These are phyloP conservation scores for Carex myosuroides DNA, from an alignment of 176 grass and related monocot species.

Conservation along the genomic window DNA sequence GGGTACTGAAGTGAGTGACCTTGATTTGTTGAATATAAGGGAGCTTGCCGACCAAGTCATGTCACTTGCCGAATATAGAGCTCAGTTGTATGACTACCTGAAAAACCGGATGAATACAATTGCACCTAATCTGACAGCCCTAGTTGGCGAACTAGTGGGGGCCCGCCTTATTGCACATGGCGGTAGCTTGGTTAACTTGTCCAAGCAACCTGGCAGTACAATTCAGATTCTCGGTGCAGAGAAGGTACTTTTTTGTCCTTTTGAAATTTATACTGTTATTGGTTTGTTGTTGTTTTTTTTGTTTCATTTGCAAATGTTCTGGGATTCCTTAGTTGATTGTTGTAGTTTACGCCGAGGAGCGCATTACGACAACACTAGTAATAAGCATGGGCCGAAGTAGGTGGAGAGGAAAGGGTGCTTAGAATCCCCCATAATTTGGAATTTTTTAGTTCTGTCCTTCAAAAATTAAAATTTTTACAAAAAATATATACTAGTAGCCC, in stretches of 20 bases:
- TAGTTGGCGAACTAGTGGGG: slow-evolving; percentile 87
- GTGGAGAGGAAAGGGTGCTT: no score
- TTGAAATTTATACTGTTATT: neutral
- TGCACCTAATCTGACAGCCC: slow-evolving; percentile 80
- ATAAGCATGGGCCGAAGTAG: neutral
- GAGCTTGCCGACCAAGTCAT: slow-evolving; percentile 88
- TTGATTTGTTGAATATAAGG: slow-evolving; percentile 76
- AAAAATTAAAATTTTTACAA: no score
- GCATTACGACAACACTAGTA: neutral
- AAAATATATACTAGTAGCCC: no score
- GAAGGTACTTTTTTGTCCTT: slow-evolving; percentile 43
- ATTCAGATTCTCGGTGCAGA: slow-evolving; percentile 96
- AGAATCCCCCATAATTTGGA: no score
- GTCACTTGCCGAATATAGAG: slow-evolving; percentile 91
- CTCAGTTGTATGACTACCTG: slow-evolving; percentile 68
- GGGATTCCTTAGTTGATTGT: neutral
- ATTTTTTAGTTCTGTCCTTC: no score
- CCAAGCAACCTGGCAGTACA: slow-evolving; percentile 89
- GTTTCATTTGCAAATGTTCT: neutral
- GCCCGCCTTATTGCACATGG: slow-evolving; percentile 91
- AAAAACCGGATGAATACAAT: slow-evolving; percentile 90
- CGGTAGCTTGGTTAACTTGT: slow-evolving; percentile 83
- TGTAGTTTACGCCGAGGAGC: neutral
- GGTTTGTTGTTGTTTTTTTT: neutral
- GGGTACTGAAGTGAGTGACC: slow-evolving; percentile 89